These are phyloP conservation scores for Boletus subparvulus DNA, from an alignment of 768 basidiomycete species.

Conservation along the genomic window DNA sequence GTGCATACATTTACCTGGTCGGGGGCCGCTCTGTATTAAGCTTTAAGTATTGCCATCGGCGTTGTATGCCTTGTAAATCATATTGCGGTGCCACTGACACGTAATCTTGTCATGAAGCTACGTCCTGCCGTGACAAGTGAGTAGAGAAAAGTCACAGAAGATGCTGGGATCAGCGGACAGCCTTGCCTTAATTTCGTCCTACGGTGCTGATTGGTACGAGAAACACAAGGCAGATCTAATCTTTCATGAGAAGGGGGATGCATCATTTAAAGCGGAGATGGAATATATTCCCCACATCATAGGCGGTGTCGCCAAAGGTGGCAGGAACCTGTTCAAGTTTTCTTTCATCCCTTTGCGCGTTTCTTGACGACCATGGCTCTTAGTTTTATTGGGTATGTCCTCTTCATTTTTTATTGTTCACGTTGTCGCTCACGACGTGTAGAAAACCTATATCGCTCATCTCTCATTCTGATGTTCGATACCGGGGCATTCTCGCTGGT, in stretches of 20 bases:
- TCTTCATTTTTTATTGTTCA: background rate
- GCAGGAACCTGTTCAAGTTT: conserved; percentile 16
- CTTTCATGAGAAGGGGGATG: background rate
- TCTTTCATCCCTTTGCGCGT: conserved; percentile 13
- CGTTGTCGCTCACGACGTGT: conserved; percentile 12
- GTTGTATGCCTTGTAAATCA: background rate
- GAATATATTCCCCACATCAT: conserved; percentile 14
- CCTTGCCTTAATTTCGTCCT: no score
- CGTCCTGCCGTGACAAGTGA: background rate
- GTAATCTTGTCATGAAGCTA: background rate
- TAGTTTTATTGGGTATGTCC: conserved; percentile 70
- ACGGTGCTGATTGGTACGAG: background rate
- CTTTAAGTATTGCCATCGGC: background rate
- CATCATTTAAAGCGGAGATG: conserved; percentile 29
- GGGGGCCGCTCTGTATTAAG: conserved; percentile 10
- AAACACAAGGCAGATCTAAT: background rate
- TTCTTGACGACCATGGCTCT: conserved; percentile 52
- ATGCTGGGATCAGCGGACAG: background rate
- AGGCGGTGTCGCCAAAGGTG: conserved; percentile 12
- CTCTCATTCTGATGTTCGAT: conserved; percentile 89
- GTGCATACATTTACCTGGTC: conserved; percentile 7
- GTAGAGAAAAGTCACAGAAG: no score
- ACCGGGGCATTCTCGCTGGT: conserved; percentile 82
- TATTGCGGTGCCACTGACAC: background rate
- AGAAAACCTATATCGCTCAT: conserved; percentile 89